Conservation (phyloP, 352 stramenopile genomes). For the Phytophthora melonis region DNA sequence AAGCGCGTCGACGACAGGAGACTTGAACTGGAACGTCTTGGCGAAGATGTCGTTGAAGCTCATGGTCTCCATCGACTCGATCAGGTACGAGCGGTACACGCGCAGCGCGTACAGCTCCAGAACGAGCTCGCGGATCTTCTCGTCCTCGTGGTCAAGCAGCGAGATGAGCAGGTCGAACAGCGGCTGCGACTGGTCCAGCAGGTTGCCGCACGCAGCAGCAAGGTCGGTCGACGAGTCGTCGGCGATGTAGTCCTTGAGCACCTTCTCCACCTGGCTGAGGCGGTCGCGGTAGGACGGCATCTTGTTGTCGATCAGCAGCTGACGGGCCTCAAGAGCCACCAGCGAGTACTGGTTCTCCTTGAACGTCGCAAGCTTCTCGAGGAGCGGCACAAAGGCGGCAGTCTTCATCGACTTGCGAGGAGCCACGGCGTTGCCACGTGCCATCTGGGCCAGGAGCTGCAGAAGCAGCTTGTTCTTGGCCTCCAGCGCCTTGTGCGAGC, state of each 20-base stretch:
- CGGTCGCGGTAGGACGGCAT: constrained; percentile 96
- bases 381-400: constrained; percentile 77
- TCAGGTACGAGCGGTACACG: constrained; percentile 89
- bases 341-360: constrained; percentile 93
- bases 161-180: constrained; percentile 88
- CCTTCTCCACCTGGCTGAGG: constrained; percentile 78
- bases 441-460: constrained; percentile 70
- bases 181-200: constrained; percentile 87
- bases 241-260: constrained; percentile 77
- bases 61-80: constrained; percentile 86
- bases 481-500: constrained; percentile 92
- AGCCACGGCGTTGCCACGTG: constrained; percentile 39
- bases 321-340: constrained; percentile 94
- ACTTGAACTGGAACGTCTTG: constrained; percentile 91
- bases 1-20: constrained; percentile 80
- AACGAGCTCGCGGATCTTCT: constrained; percentile 71
- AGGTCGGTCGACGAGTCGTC: constrained; percentile 58
- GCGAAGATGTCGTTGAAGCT: constrained; percentile 71
- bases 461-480: constrained; percentile 88
- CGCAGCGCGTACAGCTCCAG: constrained; percentile 87
- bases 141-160: constrained; percentile 77
- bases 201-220: constrained; percentile 58
- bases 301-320: constrained; percentile 97
- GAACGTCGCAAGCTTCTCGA: constrained; percentile 90
- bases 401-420: constrained; percentile 69